Evolutionary conservation across 164 flowering plant genomes (phyloP).

Genomic region (Buxus sempervirens): DNA sequence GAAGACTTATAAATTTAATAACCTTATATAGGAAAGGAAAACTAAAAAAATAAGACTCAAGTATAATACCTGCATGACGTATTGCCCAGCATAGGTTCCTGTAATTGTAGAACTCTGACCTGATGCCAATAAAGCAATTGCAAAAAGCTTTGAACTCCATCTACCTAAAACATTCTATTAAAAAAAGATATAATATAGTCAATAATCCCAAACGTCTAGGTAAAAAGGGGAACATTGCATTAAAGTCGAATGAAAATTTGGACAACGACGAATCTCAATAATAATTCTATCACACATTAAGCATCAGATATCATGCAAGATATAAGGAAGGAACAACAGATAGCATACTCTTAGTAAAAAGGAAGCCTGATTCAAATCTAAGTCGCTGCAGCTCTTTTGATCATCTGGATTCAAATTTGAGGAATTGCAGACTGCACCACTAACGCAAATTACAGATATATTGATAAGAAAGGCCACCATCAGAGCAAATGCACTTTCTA

Average conservation of each 20-base stretch:
- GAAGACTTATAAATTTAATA: no score
- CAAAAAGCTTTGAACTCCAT: conserved; percentile 94
- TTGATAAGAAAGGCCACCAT: conserved; percentile 82
- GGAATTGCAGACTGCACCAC: conserved; percentile 83
- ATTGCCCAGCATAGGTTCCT: conserved; percentile 96
- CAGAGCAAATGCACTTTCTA: conserved; percentile 89
- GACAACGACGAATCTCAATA: neutral
- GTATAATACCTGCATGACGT: conserved; percentile 83
- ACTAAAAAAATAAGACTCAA: neutral
- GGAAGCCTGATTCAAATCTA: conserved; percentile 84
- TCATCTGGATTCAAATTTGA: conserved; percentile 49
- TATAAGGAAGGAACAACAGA: neutral
- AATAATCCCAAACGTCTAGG: neutral
- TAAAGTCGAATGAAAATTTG: neutral
- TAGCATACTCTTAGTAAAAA: conserved; percentile 64
- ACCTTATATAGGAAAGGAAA: neutral
- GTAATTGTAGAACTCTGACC: conserved; percentile 98
- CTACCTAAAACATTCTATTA: conserved; percentile 80
- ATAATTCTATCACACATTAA: no score
- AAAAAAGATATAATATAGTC: neutral
- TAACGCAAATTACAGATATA: conserved; percentile 77
- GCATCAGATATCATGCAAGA: no score
- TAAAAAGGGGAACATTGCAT: no score
- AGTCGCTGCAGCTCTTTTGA: conserved; percentile 52
- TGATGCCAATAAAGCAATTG: conserved; percentile 89